Evolutionary conservation across 495 filamentous ascomycete species (phyloP).

Genomic region (Tuber brumale): DNA sequence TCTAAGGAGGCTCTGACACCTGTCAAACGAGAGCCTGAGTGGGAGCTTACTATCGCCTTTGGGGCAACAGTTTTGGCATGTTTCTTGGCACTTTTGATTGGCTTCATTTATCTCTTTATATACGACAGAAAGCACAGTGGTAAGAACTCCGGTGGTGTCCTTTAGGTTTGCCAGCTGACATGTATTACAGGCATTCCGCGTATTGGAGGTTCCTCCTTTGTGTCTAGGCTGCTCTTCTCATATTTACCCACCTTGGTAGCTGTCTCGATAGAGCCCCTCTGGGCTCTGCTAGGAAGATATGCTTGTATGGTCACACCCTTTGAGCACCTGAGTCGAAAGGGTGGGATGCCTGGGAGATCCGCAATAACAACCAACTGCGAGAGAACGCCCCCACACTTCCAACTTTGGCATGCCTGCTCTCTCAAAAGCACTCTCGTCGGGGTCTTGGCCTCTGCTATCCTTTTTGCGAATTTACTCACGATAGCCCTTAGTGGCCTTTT

Average conservation of each 20-base stretch:
- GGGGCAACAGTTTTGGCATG: neutral
- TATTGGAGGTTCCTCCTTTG: constrained; percentile 5
- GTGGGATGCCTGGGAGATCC: constrained; percentile 14
- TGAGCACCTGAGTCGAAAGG: constrained; percentile 42
- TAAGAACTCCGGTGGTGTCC: neutral
- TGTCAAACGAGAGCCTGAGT: neutral
- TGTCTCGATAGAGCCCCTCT: constrained; percentile 46
- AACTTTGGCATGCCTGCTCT: constrained; percentile 42
- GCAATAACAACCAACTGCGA: constrained; percentile 45
- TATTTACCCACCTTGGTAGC: constrained; percentile 47
- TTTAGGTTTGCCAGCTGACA: neutral
- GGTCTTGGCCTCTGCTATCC: constrained; percentile 5
- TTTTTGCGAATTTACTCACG: constrained; percentile 18
- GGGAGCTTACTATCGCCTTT: neutral
- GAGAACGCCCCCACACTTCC: constrained; percentile 46
- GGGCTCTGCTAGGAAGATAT: constrained; percentile 44
- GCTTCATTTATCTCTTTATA: neutral
- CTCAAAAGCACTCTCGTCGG: constrained; percentile 41
- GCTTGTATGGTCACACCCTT: constrained; percentile 47
- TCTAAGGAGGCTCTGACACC: neutral
- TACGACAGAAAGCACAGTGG: constrained; percentile 4
- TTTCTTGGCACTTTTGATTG: neutral
- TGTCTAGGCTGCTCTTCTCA: constrained; percentile 9
- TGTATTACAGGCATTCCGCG: constrained; percentile 6
- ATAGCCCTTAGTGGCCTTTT: constrained; percentile 39